Base-by-base conservation (phyloP, 306 rosid species). In the Astragalus glycyphyllos region DNA sequence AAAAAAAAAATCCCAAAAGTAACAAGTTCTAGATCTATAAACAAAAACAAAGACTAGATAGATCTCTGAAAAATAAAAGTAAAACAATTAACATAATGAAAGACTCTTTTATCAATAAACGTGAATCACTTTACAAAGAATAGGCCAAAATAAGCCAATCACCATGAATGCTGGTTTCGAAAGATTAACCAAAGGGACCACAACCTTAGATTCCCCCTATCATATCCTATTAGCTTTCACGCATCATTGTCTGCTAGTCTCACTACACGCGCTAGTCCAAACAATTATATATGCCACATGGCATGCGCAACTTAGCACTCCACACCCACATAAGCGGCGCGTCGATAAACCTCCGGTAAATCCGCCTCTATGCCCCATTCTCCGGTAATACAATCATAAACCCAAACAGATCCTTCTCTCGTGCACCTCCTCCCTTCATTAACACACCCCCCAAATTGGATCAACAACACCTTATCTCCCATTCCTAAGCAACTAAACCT, bases 271-370 rank as follows among this genome's bases (percentile, higher is more conserved):
- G 4, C n/a, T 4, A 20, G 7, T 31, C 13, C 44, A 69, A 69
- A 34, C 60, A 35, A 56, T 16, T 35, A 73, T n/a, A n/a, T n/a
- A n/a, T 56, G 78, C 78, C 69, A 47, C 68, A 6, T 59, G 4
- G 48, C 7, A 58, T 1, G 51, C 51, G 51, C 41, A 61, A 0
- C 38, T 70, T 44, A 83, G 73, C 91, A 82, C 71, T 87, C 89
- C n/a, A 84, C 89, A 37, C 88, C 67, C 34, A 90, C 89, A 20
- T 80, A 87, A 13, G 88, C 79, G 75, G 96, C 85, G 86, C 93
- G 93, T 82, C 86, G 84, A 9, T 78, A 82, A 6, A 79, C 71
- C 69, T 82, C 89, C 15, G 94, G 91, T 67, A 86, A 64, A 42
- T 87, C 83, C 14, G 79, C 71, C 47, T 58, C 91, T 73, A 80